Percentiles rank a stretch among this genome's conserved stretches.
Conservation (phyloP, 768 basidiomycete species). For the Lentinula detonsa region DNA sequence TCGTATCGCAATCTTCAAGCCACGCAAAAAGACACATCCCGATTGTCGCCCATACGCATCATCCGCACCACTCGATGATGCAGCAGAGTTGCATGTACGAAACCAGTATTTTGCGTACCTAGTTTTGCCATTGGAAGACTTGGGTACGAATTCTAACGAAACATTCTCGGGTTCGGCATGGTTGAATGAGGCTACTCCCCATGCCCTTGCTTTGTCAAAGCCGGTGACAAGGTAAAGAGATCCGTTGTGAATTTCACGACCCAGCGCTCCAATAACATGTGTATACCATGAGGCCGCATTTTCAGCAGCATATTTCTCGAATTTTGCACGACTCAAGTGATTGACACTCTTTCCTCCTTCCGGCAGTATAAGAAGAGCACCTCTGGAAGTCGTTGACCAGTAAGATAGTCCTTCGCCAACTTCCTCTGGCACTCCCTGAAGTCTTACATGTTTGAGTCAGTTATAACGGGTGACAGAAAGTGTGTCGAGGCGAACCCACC, state of each 20-base stretch:
- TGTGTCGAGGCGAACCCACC: neutral
- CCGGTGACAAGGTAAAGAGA: neutral
- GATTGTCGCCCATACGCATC: neutral
- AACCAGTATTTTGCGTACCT: neutral
- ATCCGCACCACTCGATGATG: neutral
- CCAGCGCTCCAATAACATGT: neutral
- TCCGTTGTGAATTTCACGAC: neutral
- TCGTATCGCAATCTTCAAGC: conserved; percentile 1
- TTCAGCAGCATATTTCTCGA: neutral
- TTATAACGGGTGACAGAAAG: neutral
- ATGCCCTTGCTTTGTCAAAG: neutral
- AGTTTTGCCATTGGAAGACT: neutral
- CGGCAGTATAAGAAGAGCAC: neutral
- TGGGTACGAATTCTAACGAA: neutral
- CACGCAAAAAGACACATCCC: conserved; percentile 1
- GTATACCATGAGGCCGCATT: neutral
- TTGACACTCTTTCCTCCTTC: neutral
- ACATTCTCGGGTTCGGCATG: neutral
- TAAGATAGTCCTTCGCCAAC: neutral
- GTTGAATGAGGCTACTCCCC: neutral
- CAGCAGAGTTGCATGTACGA: neutral
- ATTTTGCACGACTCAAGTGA: neutral
- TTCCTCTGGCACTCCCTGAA: neutral
- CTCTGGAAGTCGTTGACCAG: neutral
- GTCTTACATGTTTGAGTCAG: neutral